Percentiles rank a stretch among this genome's conserved stretches.
Conservation (phyloP, 2,329 filamentous ascomycete genomes). For the Zasmidium angulare region DNA sequence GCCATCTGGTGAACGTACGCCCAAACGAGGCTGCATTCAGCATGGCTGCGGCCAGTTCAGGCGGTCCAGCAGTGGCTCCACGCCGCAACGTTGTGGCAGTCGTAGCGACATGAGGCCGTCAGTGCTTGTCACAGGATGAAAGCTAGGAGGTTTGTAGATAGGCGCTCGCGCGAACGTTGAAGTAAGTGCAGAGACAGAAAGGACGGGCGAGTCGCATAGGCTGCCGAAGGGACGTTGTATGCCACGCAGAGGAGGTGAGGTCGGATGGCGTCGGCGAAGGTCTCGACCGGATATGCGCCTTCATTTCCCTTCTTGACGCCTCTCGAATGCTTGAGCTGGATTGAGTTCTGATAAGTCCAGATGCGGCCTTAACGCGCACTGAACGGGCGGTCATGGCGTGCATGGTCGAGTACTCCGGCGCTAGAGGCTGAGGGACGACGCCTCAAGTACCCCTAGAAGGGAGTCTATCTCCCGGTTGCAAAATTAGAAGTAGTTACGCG, state of each 20-base stretch:
- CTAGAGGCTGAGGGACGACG: neutral
- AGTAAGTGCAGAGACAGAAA: neutral
- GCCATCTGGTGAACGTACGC: neutral
- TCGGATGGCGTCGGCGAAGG: neutral
- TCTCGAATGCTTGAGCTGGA: neutral
- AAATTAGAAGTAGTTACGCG: neutral
- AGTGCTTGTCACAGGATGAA: neutral
- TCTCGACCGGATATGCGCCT: neutral
- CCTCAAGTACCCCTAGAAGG: neutral
- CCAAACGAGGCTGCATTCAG: neutral
- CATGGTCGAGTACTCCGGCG: neutral
- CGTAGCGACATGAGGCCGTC: neutral
- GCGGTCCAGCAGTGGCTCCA: neutral
- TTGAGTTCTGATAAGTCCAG: neutral
- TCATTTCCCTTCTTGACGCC: neutral
- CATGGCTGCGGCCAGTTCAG: neutral
- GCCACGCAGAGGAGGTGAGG: neutral
- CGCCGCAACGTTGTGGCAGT: neutral
- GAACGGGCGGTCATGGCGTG: neutral
- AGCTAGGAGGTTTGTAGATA: neutral
- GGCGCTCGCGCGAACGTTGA: neutral
- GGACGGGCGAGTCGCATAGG: neutral
- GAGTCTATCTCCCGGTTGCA: neutral
- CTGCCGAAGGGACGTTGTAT: neutral
- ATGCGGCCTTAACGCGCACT: neutral